Conservation (phyloP, 2,329 filamentous ascomycete species). For the Didymella pinodella region DNA sequence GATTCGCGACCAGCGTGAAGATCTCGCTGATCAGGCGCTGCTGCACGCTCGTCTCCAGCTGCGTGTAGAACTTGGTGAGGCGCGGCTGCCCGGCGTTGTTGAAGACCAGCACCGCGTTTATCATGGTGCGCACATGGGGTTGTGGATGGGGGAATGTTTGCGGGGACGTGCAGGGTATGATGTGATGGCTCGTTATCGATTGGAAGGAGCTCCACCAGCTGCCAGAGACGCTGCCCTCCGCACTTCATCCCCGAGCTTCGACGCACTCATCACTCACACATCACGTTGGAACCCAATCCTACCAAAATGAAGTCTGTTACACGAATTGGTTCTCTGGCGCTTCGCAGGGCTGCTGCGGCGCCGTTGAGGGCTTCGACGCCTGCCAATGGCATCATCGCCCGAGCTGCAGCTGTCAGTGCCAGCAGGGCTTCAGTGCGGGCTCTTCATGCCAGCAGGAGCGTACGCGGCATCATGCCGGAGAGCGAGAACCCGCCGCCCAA, state of each 20-base stretch:
- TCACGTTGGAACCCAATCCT: neutral
- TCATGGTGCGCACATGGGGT: constrained; percentile 68
- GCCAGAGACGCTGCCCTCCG: constrained; percentile 9
- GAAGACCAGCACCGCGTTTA: constrained; percentile 98
- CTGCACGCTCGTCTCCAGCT: constrained; percentile 95
- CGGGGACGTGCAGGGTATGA: constrained; percentile 13
- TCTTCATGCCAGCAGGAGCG: constrained; percentile 39
- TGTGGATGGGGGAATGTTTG: neutral
- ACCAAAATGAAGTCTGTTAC: constrained; percentile 38
- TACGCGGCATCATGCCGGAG: constrained; percentile 55
- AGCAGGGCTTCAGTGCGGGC: constrained; percentile 25
- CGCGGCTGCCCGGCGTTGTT: constrained; percentile 97
- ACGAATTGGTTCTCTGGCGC: constrained; percentile 29
- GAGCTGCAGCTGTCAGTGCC: constrained; percentile 22
- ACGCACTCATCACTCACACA: constrained; percentile 11
- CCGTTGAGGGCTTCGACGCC: constrained; percentile 31
- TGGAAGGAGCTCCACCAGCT: constrained; percentile 21
- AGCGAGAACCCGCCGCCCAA: constrained; percentile 51
- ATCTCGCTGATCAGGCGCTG: constrained; percentile 97
- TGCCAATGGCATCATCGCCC: constrained; percentile 39
- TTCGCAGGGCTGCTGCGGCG: constrained; percentile 36
- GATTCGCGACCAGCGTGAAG: constrained; percentile 92
- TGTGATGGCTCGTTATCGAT: constrained; percentile 19
- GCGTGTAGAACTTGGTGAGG: constrained; percentile 98
- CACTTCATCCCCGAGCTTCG: constrained; percentile 6